phyloP scores from a whole-genome alignment of 2,329 filamentous ascomycete genomes.

The Bipolaris bicolor region DNA sequence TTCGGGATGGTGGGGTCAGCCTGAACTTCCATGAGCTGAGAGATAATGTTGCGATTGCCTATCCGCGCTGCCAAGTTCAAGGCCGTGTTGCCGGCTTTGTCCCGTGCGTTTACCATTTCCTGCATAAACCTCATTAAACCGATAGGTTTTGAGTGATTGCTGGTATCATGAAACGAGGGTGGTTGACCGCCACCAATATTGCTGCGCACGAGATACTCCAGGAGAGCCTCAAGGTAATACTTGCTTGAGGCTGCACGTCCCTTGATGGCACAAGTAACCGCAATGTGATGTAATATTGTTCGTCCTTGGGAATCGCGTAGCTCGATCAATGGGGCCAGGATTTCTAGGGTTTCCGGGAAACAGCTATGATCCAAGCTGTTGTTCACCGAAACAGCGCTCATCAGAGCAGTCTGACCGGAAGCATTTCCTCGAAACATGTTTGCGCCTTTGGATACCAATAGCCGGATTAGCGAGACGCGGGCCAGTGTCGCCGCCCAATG shows the following conservation, averaged over 20 bases:
- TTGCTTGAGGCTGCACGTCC: conserved; percentile 89
- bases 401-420: conserved; percentile 88
- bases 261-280: conserved; percentile 93
- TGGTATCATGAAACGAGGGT: conserved; percentile 57
- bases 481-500: conserved; percentile 97
- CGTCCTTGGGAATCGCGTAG: conserved; percentile 86
- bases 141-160: conserved; percentile 69
- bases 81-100: conserved; percentile 92
- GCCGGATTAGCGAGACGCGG: conserved; percentile 78
- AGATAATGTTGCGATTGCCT: conserved; percentile 91
- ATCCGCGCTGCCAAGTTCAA: conserved; percentile 93
- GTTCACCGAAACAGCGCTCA: conserved; percentile 89
- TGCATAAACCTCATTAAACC: conserved; percentile 92
- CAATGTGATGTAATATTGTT: conserved; percentile 94
- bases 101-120: conserved; percentile 94
- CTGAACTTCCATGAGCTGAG: conserved; percentile 93
- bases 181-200: conserved; percentile 45
- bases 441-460: conserved; percentile 82
- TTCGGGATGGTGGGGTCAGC: conserved; percentile 93
- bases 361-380: conserved; percentile 92
- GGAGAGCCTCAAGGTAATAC: conserved; percentile 91
- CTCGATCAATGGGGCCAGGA: conserved; percentile 88
- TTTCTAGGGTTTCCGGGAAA: conserved; percentile 88
- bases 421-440: conserved; percentile 88
- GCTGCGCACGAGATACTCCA: conserved; percentile 93